Conservation (phyloP, 768 basidiomycete species). For the Kwoniella europaea region DNA sequence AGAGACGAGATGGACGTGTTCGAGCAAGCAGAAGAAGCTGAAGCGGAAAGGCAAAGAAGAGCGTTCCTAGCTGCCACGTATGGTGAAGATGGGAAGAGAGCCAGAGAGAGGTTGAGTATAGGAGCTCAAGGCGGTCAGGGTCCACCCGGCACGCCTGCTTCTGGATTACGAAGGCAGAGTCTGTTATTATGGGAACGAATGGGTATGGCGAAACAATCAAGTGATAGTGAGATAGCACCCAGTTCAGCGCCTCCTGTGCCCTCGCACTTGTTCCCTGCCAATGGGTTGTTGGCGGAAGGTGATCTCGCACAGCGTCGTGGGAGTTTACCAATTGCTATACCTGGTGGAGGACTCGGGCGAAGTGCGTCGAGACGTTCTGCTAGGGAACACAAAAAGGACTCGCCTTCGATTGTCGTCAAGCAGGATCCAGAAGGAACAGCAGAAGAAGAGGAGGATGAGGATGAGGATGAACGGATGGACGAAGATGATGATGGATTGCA, state of each 20-base stretch:
- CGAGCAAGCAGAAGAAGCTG: constrained; percentile 49
- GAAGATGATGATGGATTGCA: constrained; percentile 3
- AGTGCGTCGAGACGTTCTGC: constrained; percentile 32
- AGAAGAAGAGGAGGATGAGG: constrained; percentile 28
- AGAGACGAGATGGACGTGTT: constrained; percentile 38
- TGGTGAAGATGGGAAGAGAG: constrained; percentile 45
- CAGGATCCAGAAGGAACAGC: constrained; percentile 16
- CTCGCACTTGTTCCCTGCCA: background rate
- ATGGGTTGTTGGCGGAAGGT: background rate
- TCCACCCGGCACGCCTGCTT: constrained; percentile 22
- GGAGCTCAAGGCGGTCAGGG: constrained; percentile 30
- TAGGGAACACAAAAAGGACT: constrained; percentile 29
- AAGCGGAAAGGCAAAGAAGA: constrained; percentile 54
- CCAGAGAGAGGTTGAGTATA: constrained; percentile 44
- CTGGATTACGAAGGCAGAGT: constrained; percentile 36
- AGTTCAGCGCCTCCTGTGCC: constrained; percentile 26
- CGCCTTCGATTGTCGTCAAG: constrained; percentile 20
- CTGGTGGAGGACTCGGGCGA: constrained; percentile 36
- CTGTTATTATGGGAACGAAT: constrained; percentile 52
- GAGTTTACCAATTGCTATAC: constrained; percentile 55
- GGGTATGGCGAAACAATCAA: constrained; percentile 18
- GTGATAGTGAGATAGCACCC: constrained; percentile 24
- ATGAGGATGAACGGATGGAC: constrained; percentile 12
- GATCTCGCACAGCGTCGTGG: constrained; percentile 40
- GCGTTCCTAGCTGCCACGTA: constrained; percentile 55